Evolutionary conservation across 202 grass and related monocot species (phyloP).

Genomic region (Bolboschoenoplectus hybrid): DNA sequence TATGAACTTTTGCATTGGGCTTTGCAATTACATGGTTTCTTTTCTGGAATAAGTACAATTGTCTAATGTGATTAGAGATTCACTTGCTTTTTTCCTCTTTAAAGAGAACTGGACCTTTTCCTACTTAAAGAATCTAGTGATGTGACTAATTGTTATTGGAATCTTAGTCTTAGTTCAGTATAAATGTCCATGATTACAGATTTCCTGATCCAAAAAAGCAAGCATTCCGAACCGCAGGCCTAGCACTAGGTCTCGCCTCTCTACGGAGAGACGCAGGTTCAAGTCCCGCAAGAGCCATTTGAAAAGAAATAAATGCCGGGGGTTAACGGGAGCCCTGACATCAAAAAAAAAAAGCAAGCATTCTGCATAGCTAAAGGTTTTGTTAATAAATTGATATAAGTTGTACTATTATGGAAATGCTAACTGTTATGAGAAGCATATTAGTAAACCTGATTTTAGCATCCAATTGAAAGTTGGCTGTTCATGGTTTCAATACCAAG

Average conservation of each 20-base stretch:
- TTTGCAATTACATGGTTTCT: constrained; percentile 13
- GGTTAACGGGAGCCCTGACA: no score
- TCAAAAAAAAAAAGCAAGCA: neutral
- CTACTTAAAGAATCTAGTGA: neutral
- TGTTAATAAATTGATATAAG: neutral
- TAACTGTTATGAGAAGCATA: neutral
- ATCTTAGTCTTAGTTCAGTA: neutral
- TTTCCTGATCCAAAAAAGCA: constrained; percentile 7
- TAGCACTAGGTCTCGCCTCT: no score
- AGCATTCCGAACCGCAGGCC: neutral
- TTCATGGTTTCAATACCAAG: neutral
- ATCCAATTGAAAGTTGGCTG: neutral
- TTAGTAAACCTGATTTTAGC: neutral
- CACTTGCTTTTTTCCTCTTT: neutral
- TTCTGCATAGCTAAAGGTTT: neutral
- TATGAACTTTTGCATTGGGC: neutral
- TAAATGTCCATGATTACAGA: neutral
- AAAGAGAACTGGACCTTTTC: neutral
- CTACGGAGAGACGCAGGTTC: no score
- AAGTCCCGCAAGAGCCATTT: no score
- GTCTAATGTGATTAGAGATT: neutral
- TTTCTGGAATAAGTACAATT: neutral
- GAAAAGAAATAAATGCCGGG: no score
- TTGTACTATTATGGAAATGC: neutral
- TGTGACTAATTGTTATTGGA: neutral